Conservation (phyloP, 2,329 filamentous ascomycete genomes). For the Metarhizium anisopliae region DNA sequence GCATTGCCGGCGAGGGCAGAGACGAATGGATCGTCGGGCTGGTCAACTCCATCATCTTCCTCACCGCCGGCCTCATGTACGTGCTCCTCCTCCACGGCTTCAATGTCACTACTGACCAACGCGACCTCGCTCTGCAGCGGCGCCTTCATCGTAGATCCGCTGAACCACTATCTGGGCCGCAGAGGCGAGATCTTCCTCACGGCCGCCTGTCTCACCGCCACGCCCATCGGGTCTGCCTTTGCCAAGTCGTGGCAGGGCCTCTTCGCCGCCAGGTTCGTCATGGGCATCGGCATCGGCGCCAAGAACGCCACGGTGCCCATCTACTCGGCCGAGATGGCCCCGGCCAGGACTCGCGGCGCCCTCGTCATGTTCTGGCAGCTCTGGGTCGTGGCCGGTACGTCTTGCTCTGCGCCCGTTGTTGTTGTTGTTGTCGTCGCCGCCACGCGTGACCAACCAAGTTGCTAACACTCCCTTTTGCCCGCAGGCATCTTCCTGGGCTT, state of each 20-base stretch:
- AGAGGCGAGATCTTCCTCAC: conserved; percentile 58
- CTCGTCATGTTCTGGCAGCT: conserved; percentile 70
- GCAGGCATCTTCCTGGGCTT: conserved; percentile 36
- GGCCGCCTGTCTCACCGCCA: conserved; percentile 34
- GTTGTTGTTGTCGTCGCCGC: too few relatives aligned
- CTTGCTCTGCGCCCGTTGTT: too few relatives aligned
- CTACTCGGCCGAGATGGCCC: conserved; percentile 64
- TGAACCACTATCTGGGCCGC: conserved; percentile 55
- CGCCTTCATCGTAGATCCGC: conserved; percentile 28
- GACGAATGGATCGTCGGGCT: conserved; percentile 30
- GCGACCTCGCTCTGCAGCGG: conserved; percentile 9
- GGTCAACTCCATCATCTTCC: conserved; percentile 20
- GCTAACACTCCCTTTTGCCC: conserved; percentile 5
- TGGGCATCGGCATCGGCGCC: conserved; percentile 60
- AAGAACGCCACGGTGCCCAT: conserved; percentile 59
- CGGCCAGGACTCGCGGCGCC: conserved; percentile 57
- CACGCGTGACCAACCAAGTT: neutral
- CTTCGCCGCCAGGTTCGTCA: conserved; percentile 54
- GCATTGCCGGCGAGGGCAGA: conserved; percentile 25
- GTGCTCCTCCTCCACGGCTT: conserved; percentile 10
- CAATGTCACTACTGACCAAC: neutral
- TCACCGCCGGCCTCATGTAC: conserved; percentile 49
- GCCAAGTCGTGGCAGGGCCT: conserved; percentile 57
- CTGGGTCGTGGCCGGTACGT: conserved; percentile 19
- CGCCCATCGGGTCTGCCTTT: conserved; percentile 50